Percentiles rank a stretch among this genome's conserved stretches.
Evolutionary conservation across 192 early-diverging fungal genomes (phyloP).

Genomic region (Backusella macrospora): DNA sequence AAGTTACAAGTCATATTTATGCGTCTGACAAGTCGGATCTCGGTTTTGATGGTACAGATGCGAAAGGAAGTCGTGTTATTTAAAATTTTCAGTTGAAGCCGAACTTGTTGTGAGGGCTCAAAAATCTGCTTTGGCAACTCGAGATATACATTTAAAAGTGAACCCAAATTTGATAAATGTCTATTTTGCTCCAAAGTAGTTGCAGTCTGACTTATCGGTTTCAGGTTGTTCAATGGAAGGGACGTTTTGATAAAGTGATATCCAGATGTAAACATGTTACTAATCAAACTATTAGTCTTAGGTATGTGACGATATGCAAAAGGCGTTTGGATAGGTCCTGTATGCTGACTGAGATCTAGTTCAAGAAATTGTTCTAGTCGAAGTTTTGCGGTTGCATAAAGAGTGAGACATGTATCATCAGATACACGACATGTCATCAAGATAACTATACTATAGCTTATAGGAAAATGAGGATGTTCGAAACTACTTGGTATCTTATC

Average conservation of each 20-base stretch:
- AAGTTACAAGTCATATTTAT: conserved; percentile 12
- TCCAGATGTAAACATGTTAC: not conserved
- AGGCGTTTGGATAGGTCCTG: not conserved
- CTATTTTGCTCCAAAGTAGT: not conserved
- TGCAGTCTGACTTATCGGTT: not conserved
- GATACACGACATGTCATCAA: not conserved
- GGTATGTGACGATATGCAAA: not conserved
- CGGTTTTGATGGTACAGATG: not conserved
- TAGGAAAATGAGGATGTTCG: conserved; percentile 14
- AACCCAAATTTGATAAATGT: not conserved
- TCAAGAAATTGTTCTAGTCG: conserved; percentile 9
- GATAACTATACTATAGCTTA: not conserved
- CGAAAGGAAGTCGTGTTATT: not conserved
- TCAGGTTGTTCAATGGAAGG: not conserved
- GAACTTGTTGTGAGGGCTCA: not conserved
- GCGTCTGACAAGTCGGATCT: not conserved
- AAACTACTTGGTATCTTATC: not conserved
- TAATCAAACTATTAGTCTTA: not conserved
- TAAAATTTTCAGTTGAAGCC: not conserved
- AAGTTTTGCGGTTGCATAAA: conserved; percentile 3
- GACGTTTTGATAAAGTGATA: not conserved
- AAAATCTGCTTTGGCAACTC: conserved; percentile 1
- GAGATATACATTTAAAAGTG: not conserved
- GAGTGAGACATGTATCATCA: not conserved
- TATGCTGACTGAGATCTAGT: not conserved